Evolutionary conservation across 2,329 filamentous ascomycete genomes (phyloP), one percentile per base, ranked within the genome.

Genomic region (Aspergillus sclerotialis): DNA sequence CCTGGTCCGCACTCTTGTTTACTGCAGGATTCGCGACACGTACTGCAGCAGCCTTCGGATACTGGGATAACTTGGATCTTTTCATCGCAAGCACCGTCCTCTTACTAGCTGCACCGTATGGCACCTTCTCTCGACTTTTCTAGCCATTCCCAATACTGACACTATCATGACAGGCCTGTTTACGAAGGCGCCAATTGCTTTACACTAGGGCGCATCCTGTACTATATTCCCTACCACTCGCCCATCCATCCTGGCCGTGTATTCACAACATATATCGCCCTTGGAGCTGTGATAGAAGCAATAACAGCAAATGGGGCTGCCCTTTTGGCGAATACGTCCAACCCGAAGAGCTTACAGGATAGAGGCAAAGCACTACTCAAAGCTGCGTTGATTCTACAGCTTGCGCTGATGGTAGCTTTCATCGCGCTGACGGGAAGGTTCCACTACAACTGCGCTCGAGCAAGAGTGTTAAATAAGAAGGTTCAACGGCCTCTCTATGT

Each of bases 201-300:
- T 23, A 73, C 74, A 36, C 60, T 76, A 0, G 66, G 61, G 11
- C 65, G 69, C 17, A 64, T 75, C n/a, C 56, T 77, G 0, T 65
- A 65, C 36, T 64, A 68, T 32, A 52, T 61, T 2, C 56, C 71
- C 3, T 76, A 76, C 38, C 63, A 69, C 25, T 52, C 53, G 1
- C 60, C 61, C 1, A 65, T 76, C 21, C 72, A 76, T 43, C 73
- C 73, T 0, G 73, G 72, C 3, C 66, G 73, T 3, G 64, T 80
- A 4, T 73, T 80, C 44, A 80, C 76, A 42, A 69, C 68, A 3
- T 74, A 80, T 41, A 58, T 80, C 23, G 58, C 68, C 1, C 58
- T 75, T 7, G 72, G 78, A 24, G 50, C 58, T 2, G 55, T 68
- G 0, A 66, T 78, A 25, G 64, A 64, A 35, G 39, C 39, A 7